Base-by-base conservation (phyloP, 2,329 filamentous ascomycete species). In the Venturia oleaginea region DNA sequence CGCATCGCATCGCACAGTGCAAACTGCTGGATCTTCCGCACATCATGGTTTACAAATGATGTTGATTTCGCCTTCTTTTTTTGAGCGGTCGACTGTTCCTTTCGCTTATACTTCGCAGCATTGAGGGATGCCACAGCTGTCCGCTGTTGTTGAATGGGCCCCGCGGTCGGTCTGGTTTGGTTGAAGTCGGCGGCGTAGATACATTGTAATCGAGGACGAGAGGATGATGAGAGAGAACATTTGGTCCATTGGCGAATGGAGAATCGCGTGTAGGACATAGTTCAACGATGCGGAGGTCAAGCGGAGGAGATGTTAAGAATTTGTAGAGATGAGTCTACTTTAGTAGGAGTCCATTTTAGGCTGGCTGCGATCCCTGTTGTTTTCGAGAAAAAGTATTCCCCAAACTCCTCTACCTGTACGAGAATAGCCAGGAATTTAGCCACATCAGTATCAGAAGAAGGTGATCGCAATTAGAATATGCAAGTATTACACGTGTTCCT, bases 1-100 rank as follows among this genome's bases (percentile, higher is more conserved):
- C 92, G 86, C 86, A 99, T 94, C 19, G 94, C 95, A 79, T 99
- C 94, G 69, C 91, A 89, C 38, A 99, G 81, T 0, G 91, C 85
- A 72, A 89, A 96, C 71, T 90, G 87, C 42, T 91, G 81, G 54
- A 86, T 83, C 68, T 85, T 79, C 67, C 83, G 83, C 68, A 93
- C 75, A 67, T 86, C 80, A 67, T 82, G 81, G 65, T 82, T 80
- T 68, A 86, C 83, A 73, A 86, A 92, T 38, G 85, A 83, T 68
- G 84, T 85, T 67, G 84, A 85, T 13, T 83, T 81, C 77, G 90
- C 91, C 72, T 85, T 83, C 62, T 81, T 77, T 70, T 82, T 79
- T 76, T 82, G 86, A 24, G 65, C 43, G n/a, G 63, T 66, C 34
- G 68, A 67, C 65, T 71, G 71, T 67, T 80, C 79, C 72, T 77